Conservation (phyloP, 2,329 filamentous ascomycete genomes). For the Talaromyces pinophilus region DNA sequence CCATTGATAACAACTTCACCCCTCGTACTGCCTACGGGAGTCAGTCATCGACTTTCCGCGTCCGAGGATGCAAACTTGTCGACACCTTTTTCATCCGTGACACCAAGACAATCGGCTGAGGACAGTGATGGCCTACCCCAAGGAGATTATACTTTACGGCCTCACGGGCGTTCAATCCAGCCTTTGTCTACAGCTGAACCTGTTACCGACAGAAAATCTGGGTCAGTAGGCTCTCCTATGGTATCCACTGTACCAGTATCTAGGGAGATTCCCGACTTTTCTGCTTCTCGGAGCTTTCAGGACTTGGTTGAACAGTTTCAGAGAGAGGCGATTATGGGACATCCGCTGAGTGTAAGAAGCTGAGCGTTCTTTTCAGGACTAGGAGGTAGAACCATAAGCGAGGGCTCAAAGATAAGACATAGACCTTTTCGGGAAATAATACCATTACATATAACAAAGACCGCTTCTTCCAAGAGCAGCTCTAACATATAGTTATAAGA, state of each 20-base stretch:
- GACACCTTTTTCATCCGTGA: neutral
- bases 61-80: neutral
- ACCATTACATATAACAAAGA: neutral
- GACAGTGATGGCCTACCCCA: neutral
- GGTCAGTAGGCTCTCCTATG: neutral
- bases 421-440: neutral
- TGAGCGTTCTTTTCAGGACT: neutral
- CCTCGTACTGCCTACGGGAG: neutral
- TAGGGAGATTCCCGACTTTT: neutral
- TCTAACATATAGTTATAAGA: neutral
- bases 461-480: neutral
- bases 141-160: neutral
- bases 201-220: neutral
- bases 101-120: neutral
- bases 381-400: neutral
- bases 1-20: neutral
- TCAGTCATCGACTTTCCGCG: neutral
- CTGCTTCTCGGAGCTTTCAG: neutral
- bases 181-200: neutral
- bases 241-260: neutral
- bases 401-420: neutral
- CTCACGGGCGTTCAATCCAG: neutral
- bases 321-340: neutral
- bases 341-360: neutral
- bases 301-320: neutral